phyloP scores from a whole-genome alignment of 371 early-diverging fungal genomes.

The Mucor circinelloides region DNA sequence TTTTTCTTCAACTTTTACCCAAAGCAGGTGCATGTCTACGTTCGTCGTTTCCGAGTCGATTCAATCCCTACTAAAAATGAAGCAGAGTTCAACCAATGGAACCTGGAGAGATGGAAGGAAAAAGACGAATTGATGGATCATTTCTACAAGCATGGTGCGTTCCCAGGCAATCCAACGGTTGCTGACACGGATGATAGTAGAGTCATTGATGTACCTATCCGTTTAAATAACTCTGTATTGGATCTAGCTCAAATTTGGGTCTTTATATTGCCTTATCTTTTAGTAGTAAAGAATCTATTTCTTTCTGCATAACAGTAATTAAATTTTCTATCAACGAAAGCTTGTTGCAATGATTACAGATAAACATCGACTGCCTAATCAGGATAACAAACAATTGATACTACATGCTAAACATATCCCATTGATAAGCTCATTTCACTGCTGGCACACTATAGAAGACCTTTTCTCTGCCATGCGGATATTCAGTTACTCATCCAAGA shows the following conservation, averaged over 20 bases:
- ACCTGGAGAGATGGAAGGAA: constrained; percentile 75
- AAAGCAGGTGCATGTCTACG: constrained; percentile 70
- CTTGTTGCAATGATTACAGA: neutral
- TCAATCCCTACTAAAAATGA: constrained; percentile 63
- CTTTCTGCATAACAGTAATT: neutral
- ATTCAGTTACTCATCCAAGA: neutral
- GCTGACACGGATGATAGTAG: neutral
- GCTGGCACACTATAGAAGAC: neutral
- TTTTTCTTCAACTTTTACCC: constrained; percentile 74
- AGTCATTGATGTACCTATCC: constrained; percentile 27
- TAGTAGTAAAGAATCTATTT: constrained; percentile 15
- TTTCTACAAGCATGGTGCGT: constrained; percentile 62
- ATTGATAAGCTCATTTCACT: neutral
- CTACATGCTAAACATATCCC: neutral
- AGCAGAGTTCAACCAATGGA: constrained; percentile 75
- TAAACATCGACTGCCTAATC: neutral
- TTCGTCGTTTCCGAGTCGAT: constrained; percentile 55
- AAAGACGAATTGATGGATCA: constrained; percentile 84
- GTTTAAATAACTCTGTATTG: constrained; percentile 24
- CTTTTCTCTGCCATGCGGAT: neutral
- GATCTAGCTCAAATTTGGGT: constrained; percentile 35
- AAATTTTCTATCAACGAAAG: neutral
- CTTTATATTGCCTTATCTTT: constrained; percentile 34
- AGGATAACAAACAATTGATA: constrained; percentile 5
- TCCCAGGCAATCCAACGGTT: neutral